Evolutionary conservation across 805 yeast species (phyloP).

Genomic region (Komagataella phaffii): DNA sequence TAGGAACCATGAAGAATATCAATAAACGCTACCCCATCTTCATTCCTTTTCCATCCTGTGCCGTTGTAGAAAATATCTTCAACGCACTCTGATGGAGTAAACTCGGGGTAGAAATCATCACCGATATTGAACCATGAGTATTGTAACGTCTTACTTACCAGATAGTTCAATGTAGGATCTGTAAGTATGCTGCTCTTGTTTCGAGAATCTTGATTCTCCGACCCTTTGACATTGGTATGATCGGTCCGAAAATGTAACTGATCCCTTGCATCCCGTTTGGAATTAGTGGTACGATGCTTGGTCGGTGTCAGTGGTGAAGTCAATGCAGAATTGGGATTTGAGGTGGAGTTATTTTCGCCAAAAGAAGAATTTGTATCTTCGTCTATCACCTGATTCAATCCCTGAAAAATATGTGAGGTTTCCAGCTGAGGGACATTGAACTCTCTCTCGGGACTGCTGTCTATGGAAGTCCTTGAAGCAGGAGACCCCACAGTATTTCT

Average conservation of each 20-base stretch:
- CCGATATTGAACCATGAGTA: constrained; percentile 19
- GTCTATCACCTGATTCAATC: constrained; percentile 11
- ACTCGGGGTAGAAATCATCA: constrained; percentile 21
- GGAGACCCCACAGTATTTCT: neutral
- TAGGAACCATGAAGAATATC: constrained; percentile 13
- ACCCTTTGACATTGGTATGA: neutral
- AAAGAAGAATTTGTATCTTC: neutral
- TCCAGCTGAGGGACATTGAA: constrained; percentile 10
- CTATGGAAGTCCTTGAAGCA: neutral
- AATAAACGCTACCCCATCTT: constrained; percentile 26
- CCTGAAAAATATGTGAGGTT: constrained; percentile 11
- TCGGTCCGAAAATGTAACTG: neutral
- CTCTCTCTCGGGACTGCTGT: neutral
- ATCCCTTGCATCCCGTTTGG: neutral
- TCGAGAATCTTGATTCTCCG: neutral
- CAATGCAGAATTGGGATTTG: neutral
- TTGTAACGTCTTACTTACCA: constrained; percentile 16
- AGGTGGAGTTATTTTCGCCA: neutral
- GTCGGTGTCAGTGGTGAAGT: neutral
- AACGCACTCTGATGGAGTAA: constrained; percentile 57
- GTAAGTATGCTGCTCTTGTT: neutral
- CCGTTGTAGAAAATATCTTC: constrained; percentile 62
- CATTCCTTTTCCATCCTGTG: constrained; percentile 48
- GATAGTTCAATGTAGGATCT: constrained; percentile 7
- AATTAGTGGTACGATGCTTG: neutral